A percentile compares a stretch with the other conserved stretches of the same genome.
These are phyloP conservation scores for Geum urbanum DNA, from an alignment of 306 rosid species.

Conservation along the genomic window DNA sequence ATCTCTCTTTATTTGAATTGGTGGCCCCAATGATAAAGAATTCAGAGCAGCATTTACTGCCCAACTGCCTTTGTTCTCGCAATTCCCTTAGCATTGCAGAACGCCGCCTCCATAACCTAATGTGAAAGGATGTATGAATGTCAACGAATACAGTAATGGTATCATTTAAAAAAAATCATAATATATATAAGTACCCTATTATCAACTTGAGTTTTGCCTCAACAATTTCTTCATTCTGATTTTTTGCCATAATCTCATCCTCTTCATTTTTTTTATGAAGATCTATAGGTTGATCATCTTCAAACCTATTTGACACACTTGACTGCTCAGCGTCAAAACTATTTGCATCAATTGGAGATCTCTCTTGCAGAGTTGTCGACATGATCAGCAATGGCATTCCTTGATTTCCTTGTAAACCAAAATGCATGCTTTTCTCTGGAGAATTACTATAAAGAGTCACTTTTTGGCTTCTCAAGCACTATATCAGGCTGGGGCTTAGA, in stretches of 20 bases:
- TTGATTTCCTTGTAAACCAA: slow-evolving; percentile 24
- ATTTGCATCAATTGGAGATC: slow-evolving; percentile 28
- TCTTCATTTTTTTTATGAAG: slow-evolving; percentile 35
- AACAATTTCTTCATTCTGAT: slow-evolving; percentile 56
- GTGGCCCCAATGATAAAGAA: slow-evolving; percentile 73
- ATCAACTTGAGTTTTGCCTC: slow-evolving; percentile 76
- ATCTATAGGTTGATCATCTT: slow-evolving; percentile 40
- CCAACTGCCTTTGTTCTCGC: slow-evolving; percentile 58
- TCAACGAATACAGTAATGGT: slow-evolving; percentile 15
- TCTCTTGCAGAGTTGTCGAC: slow-evolving; percentile 40
- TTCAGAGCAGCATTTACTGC: slow-evolving; percentile 74
- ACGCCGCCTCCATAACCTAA: slow-evolving; percentile 87
- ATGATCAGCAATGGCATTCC: slow-evolving; percentile 35
- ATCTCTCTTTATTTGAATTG: slow-evolving; percentile 48
- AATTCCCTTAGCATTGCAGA: slow-evolving; percentile 51
- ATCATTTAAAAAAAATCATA: neutral
- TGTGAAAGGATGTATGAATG: slow-evolving; percentile 19
- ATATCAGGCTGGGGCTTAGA: slow-evolving; percentile 40
- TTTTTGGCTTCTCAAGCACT: slow-evolving; percentile 31
- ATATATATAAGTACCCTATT: slow-evolving; percentile 50
- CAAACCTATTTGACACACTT: slow-evolving; percentile 20
- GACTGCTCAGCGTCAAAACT: slow-evolving; percentile 26
- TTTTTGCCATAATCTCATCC: slow-evolving; percentile 29
- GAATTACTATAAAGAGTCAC: slow-evolving; percentile 34
- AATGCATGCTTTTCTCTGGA: slow-evolving; percentile 32